A percentile compares a stretch with the other conserved stretches of the same genome.
These are phyloP conservation scores for Astragalus membranaceus DNA, from an alignment of 306 rosid species.

Conservation along the genomic window DNA sequence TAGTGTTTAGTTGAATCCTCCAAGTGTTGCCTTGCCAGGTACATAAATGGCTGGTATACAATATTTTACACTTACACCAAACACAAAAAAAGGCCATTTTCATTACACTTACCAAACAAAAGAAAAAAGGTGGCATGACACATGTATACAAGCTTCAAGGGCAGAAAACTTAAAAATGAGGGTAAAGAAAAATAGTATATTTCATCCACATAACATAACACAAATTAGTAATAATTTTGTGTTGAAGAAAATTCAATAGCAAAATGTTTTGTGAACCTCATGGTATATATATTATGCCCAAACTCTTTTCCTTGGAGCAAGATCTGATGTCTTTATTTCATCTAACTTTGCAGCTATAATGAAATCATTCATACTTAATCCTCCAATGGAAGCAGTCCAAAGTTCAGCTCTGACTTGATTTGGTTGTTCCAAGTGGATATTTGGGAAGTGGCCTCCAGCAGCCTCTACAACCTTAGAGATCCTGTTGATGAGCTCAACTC, in stretches of 20 bases:
- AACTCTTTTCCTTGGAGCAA: slow-evolving; percentile 69
- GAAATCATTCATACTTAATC: slow-evolving; percentile 89
- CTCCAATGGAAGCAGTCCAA: slow-evolving; percentile 80
- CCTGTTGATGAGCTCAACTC: slow-evolving; percentile 75
- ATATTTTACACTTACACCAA: neutral
- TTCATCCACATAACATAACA: neutral
- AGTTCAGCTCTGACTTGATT: slow-evolving; percentile 79
- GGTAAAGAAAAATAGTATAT: neutral
- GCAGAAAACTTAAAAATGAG: neutral
- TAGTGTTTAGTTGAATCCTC: neutral
- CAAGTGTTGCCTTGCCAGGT: neutral
- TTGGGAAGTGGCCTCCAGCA: slow-evolving; percentile 71
- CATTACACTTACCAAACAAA: neutral
- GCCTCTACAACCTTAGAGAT: slow-evolving; percentile 51
- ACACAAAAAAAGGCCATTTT: neutral
- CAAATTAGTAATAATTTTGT: slow-evolving; percentile 4
- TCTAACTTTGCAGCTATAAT: slow-evolving; percentile 83
- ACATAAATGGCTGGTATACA: neutral
- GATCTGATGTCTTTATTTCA: slow-evolving; percentile 74
- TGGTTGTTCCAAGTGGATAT: slow-evolving; percentile 68
- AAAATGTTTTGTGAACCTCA: slow-evolving; percentile 8
- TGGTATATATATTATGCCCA: slow-evolving; percentile 56
- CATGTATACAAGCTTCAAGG: no score
- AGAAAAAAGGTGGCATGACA: neutral
- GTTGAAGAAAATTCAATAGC: neutral